Percentiles rank a stretch among this genome's conserved stretches.
Conservation (phyloP, 257 asterid genomes). For the Solanum paucissectum region DNA sequence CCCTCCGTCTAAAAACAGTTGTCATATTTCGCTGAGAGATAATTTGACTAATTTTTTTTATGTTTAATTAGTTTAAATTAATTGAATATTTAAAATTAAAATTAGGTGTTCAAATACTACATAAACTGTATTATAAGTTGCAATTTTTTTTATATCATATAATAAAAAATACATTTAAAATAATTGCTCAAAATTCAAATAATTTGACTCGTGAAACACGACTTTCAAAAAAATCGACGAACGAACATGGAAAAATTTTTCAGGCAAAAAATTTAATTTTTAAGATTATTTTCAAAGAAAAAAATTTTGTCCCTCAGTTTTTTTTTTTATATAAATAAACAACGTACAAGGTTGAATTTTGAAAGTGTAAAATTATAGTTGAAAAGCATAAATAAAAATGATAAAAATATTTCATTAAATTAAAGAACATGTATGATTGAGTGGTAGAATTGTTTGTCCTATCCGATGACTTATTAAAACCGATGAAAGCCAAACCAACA, state of each 20-base stretch:
- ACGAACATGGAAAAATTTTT: too few relatives aligned
- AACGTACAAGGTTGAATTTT: neutral
- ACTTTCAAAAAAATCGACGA: too few relatives aligned
- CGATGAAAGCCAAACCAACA: too few relatives aligned
- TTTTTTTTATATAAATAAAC: too few relatives aligned
- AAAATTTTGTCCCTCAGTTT: rapidly evolving
- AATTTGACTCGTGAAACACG: neutral
- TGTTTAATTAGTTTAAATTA: neutral
- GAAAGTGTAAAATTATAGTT: too few relatives aligned
- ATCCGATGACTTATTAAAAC: rapidly evolving
- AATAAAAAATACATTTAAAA: neutral
- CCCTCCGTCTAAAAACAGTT: neutral
- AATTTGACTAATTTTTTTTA: neutral
- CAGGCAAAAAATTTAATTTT: too few relatives aligned
- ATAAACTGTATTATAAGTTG: neutral
- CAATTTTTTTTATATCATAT: neutral
- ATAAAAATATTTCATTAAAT: too few relatives aligned
- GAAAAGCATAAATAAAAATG: too few relatives aligned
- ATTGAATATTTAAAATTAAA: neutral
- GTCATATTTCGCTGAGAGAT: neutral
- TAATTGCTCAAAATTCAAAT: neutral
- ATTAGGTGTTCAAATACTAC: neutral
- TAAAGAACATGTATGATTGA: neutral
- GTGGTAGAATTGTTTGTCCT: neutral
- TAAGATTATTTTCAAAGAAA: too few relatives aligned